Evolutionary conservation across 257 asterid species (phyloP).

Genomic region (Primulina huaijiensis): DNA sequence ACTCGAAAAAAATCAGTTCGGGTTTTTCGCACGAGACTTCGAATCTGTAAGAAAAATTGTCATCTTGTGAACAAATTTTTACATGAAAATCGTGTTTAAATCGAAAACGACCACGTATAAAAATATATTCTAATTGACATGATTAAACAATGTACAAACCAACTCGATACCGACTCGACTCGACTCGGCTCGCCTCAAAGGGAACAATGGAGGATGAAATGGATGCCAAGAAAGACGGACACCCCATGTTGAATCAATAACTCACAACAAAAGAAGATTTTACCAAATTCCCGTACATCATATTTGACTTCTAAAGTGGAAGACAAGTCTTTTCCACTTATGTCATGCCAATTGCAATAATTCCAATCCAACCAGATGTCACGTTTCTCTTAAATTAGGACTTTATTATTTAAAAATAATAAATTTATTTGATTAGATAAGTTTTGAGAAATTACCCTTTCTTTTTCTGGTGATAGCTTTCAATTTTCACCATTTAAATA

Average conservation of each 20-base stretch:
- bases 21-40: too few relatives aligned
- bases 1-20: too few relatives aligned
- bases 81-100: too few relatives aligned
- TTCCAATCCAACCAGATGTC: background rate
- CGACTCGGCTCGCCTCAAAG: background rate
- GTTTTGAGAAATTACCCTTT: background rate
- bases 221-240: slow-evolving; percentile 6
- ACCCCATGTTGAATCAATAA: slow-evolving; percentile 4
- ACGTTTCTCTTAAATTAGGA: too few relatives aligned
- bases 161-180: too few relatives aligned
- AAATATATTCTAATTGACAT: too few relatives aligned
- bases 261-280: background rate
- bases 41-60: too few relatives aligned
- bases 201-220: background rate
- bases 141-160: too few relatives aligned
- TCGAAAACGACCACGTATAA: too few relatives aligned
- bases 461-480: background rate
- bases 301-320: slow-evolving; percentile 17
- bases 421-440: too few relatives aligned
- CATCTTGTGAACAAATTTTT: too few relatives aligned
- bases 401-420: too few relatives aligned
- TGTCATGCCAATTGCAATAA: slow-evolving; percentile 15
- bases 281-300: background rate
- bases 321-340: slow-evolving; percentile 29
- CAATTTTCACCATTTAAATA: background rate